Percentiles rank a stretch among this genome's conserved stretches.
Conservation (phyloP, 139 green algal species). For the Pleodorina starrii region DNA sequence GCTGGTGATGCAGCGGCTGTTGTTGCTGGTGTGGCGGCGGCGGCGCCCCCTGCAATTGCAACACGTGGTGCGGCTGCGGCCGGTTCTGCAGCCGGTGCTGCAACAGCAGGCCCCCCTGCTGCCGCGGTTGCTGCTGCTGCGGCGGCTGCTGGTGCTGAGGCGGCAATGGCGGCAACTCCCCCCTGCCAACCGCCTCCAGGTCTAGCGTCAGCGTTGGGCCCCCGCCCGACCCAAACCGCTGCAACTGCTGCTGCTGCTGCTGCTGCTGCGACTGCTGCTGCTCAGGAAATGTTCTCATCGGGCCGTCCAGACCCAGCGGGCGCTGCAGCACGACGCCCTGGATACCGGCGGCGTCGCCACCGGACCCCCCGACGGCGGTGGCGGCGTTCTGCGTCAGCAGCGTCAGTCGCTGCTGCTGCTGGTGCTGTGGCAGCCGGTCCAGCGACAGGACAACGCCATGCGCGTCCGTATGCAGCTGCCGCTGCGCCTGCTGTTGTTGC, state of each 20-base stretch:
- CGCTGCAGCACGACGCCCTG: too few species aligned
- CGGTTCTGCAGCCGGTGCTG: slow-evolving; percentile 40
- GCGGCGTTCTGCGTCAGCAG: too few species aligned
- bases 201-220: too few species aligned
- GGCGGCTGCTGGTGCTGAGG: too few species aligned
- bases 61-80: too few species aligned
- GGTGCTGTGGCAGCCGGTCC: background rate
- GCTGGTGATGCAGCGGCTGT: background rate
- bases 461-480: background rate
- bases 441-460: background rate
- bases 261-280: background rate
- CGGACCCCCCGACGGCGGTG: too few species aligned
- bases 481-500: background rate
- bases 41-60: background rate
- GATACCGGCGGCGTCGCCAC: too few species aligned
- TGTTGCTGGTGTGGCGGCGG: background rate
- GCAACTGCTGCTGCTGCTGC: background rate
- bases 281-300: too few species aligned
- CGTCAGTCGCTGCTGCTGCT: background rate
- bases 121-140: background rate
- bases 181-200: too few species aligned
- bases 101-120: background rate
- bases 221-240: too few species aligned
- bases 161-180: too few species aligned
- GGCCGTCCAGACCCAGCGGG: too few species aligned